A percentile compares a stretch with the other conserved stretches of the same genome.
phyloP scores from a whole-genome alignment of 208 protist genomes.

The Plasmodiophora brassicae region DNA sequence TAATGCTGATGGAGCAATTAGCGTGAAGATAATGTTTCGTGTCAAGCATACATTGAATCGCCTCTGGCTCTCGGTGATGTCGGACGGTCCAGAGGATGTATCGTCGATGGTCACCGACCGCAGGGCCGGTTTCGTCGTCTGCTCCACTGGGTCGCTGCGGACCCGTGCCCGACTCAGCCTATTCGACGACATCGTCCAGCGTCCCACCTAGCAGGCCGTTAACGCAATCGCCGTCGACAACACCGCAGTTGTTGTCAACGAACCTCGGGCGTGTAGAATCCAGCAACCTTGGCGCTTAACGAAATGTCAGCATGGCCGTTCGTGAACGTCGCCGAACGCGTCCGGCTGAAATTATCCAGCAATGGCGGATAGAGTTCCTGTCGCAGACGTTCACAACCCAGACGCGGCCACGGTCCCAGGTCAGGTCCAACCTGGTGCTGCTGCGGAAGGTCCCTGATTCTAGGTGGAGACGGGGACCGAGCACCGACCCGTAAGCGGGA shows the following conservation, averaged over 20 bases:
- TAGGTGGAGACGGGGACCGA: background rate
- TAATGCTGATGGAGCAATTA: background rate
- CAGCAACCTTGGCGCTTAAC: background rate
- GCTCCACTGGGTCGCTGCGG: background rate
- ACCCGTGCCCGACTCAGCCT: background rate
- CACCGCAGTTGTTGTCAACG: background rate
- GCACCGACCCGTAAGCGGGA: too few species aligned
- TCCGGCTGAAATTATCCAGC: conserved; percentile 1
- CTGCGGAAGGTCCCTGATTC: background rate
- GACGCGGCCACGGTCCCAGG: too few species aligned
- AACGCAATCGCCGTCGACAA: background rate
- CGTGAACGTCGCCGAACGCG: background rate
- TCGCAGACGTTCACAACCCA: too few species aligned
- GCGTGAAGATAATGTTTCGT: too few species aligned
- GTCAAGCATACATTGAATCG: too few species aligned
- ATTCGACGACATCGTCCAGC: background rate
- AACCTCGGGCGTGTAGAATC: background rate
- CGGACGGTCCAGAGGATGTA: background rate
- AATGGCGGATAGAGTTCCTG: conserved; percentile 9
- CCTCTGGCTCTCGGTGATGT: background rate
- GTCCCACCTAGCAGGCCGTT: background rate
- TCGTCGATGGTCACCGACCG: background rate
- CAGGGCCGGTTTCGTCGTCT: background rate
- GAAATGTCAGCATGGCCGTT: background rate
- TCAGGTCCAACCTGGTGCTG: background rate